Evolutionary conservation across 2,329 filamentous ascomycete species (phyloP).

Genomic region (Colletotrichum chrysophilum): DNA sequence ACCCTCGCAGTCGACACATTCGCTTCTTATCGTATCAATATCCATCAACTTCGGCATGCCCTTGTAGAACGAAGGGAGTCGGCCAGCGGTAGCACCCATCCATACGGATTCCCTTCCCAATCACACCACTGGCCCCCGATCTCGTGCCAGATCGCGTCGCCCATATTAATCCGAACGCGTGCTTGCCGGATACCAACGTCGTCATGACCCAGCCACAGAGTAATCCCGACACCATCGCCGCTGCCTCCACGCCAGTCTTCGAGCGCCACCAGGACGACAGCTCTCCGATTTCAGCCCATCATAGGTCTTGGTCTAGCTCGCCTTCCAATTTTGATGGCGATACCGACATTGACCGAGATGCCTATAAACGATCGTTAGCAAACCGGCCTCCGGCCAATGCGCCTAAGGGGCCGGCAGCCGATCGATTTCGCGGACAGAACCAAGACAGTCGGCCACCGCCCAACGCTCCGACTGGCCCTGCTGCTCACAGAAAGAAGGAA

Average conservation of each 20-base stretch:
- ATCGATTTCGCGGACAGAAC: neutral
- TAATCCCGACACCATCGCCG: neutral
- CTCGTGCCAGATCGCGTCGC: neutral
- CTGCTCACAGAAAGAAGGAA: neutral
- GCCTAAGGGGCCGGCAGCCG: neutral
- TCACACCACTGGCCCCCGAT: neutral
- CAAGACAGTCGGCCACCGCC: constrained; percentile 3
- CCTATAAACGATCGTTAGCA: neutral
- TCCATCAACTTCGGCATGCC: neutral
- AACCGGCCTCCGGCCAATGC: neutral
- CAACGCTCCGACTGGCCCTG: constrained; percentile 16
- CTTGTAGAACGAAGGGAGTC: neutral
- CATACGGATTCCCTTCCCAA: neutral
- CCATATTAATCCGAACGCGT: neutral
- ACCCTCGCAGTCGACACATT: neutral
- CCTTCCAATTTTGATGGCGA: neutral
- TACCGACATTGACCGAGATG: neutral
- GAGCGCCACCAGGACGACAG: neutral
- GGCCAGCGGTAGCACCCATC: neutral
- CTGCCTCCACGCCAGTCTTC: neutral
- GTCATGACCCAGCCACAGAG: neutral
- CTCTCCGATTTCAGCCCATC: neutral
- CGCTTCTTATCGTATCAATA: neutral
- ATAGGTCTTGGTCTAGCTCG: neutral
- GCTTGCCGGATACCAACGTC: neutral